A percentile compares a stretch with the other conserved stretches of the same genome.
Conservation (phyloP, 2,329 filamentous ascomycete species). For the Nigrospora oryzae region DNA sequence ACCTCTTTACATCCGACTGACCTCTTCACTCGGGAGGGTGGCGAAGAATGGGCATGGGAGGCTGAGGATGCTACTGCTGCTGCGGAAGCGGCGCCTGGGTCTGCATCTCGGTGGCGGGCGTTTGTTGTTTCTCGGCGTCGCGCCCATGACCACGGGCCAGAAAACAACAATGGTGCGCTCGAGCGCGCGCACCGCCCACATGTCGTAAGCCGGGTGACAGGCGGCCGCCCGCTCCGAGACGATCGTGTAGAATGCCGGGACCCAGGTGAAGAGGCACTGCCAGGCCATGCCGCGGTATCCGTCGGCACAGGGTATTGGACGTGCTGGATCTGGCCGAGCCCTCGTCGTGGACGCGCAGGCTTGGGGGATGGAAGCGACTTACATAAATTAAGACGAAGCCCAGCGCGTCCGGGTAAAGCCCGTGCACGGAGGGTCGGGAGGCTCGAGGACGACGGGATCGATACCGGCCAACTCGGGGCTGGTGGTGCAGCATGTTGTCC, state of each 20-base stretch:
- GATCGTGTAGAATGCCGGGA: slow-evolving; percentile 31
- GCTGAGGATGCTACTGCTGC: slow-evolving; percentile 7
- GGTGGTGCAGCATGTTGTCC: not conserved
- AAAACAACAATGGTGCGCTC: slow-evolving; percentile 35
- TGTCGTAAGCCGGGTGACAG: slow-evolving; percentile 29
- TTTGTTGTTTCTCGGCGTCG: slow-evolving; percentile 17
- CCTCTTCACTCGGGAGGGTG: too few relatives aligned
- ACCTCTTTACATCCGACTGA: too few relatives aligned
- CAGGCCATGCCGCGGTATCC: not conserved
- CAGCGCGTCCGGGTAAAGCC: slow-evolving; percentile 26
- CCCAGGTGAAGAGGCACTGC: slow-evolving; percentile 37
- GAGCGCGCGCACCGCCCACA: slow-evolving; percentile 33
- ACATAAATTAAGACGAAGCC: slow-evolving; percentile 33
- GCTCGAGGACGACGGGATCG: not conserved
- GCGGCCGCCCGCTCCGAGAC: slow-evolving; percentile 28
- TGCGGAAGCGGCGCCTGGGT: slow-evolving; percentile 1
- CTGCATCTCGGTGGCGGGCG: slow-evolving; percentile 2
- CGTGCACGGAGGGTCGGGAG: slow-evolving; percentile 11
- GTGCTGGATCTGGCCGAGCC: too few relatives aligned
- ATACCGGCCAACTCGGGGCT: not conserved
- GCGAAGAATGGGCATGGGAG: too few relatives aligned
- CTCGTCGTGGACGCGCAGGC: too few relatives aligned
- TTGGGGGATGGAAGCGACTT: slow-evolving; percentile 9
- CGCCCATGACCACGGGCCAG: slow-evolving; percentile 35
- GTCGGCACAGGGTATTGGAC: too few relatives aligned